Conservation (phyloP, 2,329 filamentous ascomycete genomes). For the Arthroderma sp. region DNA sequence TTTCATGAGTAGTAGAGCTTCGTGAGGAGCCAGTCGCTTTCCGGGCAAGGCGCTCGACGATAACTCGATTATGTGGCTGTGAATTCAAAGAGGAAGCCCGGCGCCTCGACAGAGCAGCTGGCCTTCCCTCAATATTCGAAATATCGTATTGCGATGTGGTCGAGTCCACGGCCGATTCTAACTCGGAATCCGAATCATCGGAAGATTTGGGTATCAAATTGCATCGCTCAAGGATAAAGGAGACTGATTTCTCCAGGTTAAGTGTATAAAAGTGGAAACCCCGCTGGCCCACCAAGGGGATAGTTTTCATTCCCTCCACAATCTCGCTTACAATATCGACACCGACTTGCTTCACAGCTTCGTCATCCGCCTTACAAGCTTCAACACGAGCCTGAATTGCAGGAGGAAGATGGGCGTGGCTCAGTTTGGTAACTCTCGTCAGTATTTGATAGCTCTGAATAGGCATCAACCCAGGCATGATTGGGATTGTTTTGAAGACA, state of each 20-base stretch:
- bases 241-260: slow-evolving; percentile 90
- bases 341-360: slow-evolving; percentile 35
- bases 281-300: slow-evolving; percentile 47
- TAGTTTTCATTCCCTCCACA: slow-evolving; percentile 59
- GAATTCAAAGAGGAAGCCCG: slow-evolving; percentile 70
- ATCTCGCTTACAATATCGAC: slow-evolving; percentile 65
- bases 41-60: slow-evolving; percentile 49
- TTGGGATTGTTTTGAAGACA: slow-evolving; percentile 70
- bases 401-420: slow-evolving; percentile 69
- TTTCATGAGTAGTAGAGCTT: slow-evolving; percentile 42
- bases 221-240: slow-evolving; percentile 77
- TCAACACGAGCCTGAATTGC: slow-evolving; percentile 52
- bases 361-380: slow-evolving; percentile 33
- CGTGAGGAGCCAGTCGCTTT: slow-evolving; percentile 22
- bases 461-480: slow-evolving; percentile 92
- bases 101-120: slow-evolving; percentile 32
- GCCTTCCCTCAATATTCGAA: slow-evolving; percentile 13
- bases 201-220: slow-evolving; percentile 55
- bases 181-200: slow-evolving; percentile 30
- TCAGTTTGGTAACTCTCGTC: slow-evolving; percentile 83
- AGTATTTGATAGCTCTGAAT: slow-evolving; percentile 97
- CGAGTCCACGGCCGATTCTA: slow-evolving; percentile 32
- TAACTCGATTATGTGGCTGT: slow-evolving; percentile 74
- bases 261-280: slow-evolving; percentile 98
- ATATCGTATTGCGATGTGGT: slow-evolving; percentile 16